phyloP scores from a whole-genome alignment of 192 early-diverging fungal species.

The Fimicolochytrium jonesii region DNA sequence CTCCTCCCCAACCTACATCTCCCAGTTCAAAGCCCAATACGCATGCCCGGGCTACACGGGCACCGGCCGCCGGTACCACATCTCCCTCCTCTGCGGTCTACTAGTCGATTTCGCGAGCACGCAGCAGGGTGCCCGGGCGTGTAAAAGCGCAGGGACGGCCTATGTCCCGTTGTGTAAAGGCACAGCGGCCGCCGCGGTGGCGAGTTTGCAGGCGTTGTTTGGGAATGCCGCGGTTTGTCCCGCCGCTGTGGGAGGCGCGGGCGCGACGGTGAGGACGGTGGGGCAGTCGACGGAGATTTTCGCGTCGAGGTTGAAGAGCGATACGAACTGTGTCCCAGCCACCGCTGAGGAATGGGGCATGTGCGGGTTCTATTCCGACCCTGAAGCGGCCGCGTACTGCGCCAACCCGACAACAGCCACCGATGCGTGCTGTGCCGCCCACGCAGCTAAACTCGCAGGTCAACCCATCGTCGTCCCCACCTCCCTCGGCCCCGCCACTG shows the following conservation, averaged over 20 bases:
- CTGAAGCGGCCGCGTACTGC: constrained; percentile 10
- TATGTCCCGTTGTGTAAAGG: no score
- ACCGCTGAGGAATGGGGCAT: constrained; percentile 4
- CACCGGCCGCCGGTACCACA: constrained; percentile 23
- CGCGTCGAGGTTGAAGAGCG: neutral
- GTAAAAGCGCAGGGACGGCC: no score
- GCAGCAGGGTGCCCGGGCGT: no score
- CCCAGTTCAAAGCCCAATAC: constrained; percentile 15
- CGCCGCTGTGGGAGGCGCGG: no score
- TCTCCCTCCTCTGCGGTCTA: constrained; percentile 24
- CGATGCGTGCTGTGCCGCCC: constrained; percentile 17
- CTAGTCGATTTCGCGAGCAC: no score
- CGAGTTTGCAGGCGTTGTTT: no score
- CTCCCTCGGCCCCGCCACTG: neutral
- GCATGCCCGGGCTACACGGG: constrained; percentile 33
- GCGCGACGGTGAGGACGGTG: no score
- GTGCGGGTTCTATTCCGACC: constrained; percentile 15
- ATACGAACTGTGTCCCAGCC: constrained; percentile 17
- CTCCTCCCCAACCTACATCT: constrained; percentile 15
- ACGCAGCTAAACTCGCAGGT: neutral
- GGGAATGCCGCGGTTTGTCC: no score
- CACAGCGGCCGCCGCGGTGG: no score
- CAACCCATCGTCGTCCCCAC: constrained; percentile 8
- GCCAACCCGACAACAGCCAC: neutral
- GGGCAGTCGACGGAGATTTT: no score